phyloP scores from a whole-genome alignment of 192 early-diverging fungal species.

The Lunasporangiospora selenospora region DNA sequence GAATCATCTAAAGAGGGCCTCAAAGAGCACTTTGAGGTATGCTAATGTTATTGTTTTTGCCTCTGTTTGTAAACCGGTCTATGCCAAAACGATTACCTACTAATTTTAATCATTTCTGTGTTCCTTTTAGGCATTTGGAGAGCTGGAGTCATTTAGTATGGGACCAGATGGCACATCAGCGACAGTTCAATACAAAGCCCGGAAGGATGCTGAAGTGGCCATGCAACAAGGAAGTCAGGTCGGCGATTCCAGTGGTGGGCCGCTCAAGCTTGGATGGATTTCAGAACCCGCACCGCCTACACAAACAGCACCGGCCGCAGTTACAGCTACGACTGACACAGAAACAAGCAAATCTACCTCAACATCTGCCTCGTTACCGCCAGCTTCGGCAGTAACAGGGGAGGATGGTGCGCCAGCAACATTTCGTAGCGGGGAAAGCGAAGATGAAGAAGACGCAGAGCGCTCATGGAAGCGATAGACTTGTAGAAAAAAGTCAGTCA shows the following conservation, averaged over 20 bases:
- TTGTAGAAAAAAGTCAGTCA: too few relatives aligned
- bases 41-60: too few relatives aligned
- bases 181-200: constrained; percentile 59
- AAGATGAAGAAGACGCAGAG: constrained; percentile 50
- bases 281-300: constrained; percentile 18
- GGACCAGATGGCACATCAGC: constrained; percentile 50
- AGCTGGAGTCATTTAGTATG: constrained; percentile 52
- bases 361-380: not conserved
- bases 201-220: constrained; percentile 65
- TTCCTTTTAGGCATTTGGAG: constrained; percentile 54
- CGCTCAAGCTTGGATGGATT: constrained; percentile 35
- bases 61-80: too few relatives aligned
- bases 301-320: constrained; percentile 1
- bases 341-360: not conserved
- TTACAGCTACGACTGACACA: not conserved
- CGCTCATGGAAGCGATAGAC: constrained; percentile 52
- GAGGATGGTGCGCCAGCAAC: not conserved
- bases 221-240: constrained; percentile 29
- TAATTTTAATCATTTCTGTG: not conserved
- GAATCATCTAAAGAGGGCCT: constrained; percentile 50
- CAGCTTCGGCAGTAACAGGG: not conserved
- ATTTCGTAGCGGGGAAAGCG: constrained; percentile 14
- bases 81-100: not conserved
- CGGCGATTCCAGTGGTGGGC: constrained; percentile 21
- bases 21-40: constrained; percentile 73